Percentiles rank a stretch among this genome's conserved stretches.
phyloP scores from a whole-genome alignment of 192 early-diverging fungal genomes.

The Backusella luteola region DNA sequence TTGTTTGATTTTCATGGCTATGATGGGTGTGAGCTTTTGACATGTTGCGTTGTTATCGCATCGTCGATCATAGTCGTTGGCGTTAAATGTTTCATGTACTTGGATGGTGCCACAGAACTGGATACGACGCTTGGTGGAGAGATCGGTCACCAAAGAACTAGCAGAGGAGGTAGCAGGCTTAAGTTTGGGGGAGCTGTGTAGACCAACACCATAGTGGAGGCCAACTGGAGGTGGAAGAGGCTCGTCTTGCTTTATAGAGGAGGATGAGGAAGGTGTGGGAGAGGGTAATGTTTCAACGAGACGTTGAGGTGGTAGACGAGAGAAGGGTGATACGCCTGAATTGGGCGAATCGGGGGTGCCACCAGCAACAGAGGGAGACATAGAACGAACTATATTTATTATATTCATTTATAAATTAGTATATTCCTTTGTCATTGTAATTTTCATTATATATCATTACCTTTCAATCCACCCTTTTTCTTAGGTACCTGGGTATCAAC shows the following conservation, averaged over 20 bases:
- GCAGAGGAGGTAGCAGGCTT: constrained; percentile 17
- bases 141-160: background rate
- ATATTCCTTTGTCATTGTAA: background rate
- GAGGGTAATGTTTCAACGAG: constrained; percentile 7
- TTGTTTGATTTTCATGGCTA: constrained; percentile 86
- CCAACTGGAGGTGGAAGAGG: background rate
- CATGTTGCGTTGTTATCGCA: constrained; percentile 84
- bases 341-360: constrained; percentile 24
- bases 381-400: background rate
- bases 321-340: constrained; percentile 15
- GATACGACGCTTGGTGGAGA: constrained; percentile 27
- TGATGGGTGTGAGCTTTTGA: constrained; percentile 74
- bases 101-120: constrained; percentile 54
- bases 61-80: constrained; percentile 84
- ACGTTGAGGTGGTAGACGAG: constrained; percentile 13
- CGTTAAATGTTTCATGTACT: constrained; percentile 66
- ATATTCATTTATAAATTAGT: background rate
- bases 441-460: background rate
- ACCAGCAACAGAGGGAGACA: background rate
- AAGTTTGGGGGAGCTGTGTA: constrained; percentile 18
- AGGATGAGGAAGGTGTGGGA: constrained; percentile 16
- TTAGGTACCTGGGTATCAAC: background rate
- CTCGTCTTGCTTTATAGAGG: constrained; percentile 1
- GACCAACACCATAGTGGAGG: constrained; percentile 7
- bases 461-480: constrained; percentile 13